Conservation (phyloP, 768 basidiomycete genomes). For the Naganishia kalamii region DNA sequence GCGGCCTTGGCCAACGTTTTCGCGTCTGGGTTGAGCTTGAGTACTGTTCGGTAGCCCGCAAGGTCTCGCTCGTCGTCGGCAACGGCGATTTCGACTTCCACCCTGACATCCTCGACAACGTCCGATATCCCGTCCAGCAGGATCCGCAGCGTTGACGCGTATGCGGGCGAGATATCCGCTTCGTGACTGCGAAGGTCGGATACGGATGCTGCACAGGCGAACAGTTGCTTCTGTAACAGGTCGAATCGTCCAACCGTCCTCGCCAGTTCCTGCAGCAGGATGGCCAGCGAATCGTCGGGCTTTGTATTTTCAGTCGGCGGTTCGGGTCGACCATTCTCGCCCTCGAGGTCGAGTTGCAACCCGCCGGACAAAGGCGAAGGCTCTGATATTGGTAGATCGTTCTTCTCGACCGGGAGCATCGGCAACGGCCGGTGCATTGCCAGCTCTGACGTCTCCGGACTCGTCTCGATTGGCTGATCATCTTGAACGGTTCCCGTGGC, state of each 20-base stretch:
- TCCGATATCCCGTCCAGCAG: constrained; percentile 43
- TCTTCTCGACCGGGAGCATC: background rate
- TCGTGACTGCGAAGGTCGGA: constrained; percentile 2
- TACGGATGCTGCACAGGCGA: constrained; percentile 37
- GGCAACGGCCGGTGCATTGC: background rate
- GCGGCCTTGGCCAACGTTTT: constrained; percentile 10
- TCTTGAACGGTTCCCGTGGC: constrained; percentile 31
- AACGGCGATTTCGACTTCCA: constrained; percentile 44
- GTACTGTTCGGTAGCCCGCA: constrained; percentile 40
- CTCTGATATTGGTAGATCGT: background rate
- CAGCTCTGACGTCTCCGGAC: background rate
- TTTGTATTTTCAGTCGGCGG: background rate
- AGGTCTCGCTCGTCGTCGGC: constrained; percentile 44
- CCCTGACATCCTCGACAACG: constrained; percentile 45
- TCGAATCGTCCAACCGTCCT: constrained; percentile 28
- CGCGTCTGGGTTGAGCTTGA: constrained; percentile 29
- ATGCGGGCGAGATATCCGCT: constrained; percentile 18
- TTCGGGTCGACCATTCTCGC: background rate
- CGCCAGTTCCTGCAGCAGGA: constrained; percentile 27
- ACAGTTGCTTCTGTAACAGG: constrained; percentile 34
- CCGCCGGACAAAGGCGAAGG: background rate
- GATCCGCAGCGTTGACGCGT: constrained; percentile 24
- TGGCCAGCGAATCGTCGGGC: background rate
- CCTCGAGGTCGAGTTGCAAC: constrained; percentile 2
- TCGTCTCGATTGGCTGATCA: background rate